Base-by-base conservation (phyloP, 2,329 filamentous ascomycete species). In the Fusarium azukiicola region DNA sequence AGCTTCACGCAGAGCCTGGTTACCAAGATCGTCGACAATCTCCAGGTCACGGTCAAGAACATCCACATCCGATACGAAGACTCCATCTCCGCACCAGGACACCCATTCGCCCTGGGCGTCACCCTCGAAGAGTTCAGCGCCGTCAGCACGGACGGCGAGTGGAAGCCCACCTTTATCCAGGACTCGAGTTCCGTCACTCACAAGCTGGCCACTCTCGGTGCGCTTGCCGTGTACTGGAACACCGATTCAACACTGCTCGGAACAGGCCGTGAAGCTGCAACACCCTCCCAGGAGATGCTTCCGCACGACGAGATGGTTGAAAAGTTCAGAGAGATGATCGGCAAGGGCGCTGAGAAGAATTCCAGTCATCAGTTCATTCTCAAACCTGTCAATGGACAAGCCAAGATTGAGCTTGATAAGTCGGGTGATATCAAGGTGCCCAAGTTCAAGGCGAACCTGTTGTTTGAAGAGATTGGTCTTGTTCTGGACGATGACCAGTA, bases 51-150 rank as follows among this genome's bases (percentile, higher is more conserved):
- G 36, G 95, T 99, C 87, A 99, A 98, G 91, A 99, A 99, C 86
- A 98, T 99, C 75, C 98, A 99, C 86, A 93, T 99, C 79, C 96
- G 98, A 82, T 99, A 99, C 87, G 98, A 99, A 88, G 98, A 99
- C 88, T 97, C 97, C 19, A 96, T 99, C 83, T 98, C 98, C 27
- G 96, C 97, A 14, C 97, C 97, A 0, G 97, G 97, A 2, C 98
- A 99, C 86, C 97, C 98, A 0, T 99, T 99, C 83, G 96, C 98
- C 9, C 92, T 98, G 10, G 98, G 98, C 66, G 86, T 99, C 75
- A 99, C 97, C 0, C 92, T 99, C 73, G 96, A 98, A 84, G 97
- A 99, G 87, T 97, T 99, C 89, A 99, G 98, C 85, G 98, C 98
- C 19, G 94, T 99, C 84, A 99, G 97, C 87, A 99, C 98, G 9